Evolutionary conservation across 2,329 filamentous ascomycete genomes (phyloP).

Genomic region (Ophiostoma ulmi): DNA sequence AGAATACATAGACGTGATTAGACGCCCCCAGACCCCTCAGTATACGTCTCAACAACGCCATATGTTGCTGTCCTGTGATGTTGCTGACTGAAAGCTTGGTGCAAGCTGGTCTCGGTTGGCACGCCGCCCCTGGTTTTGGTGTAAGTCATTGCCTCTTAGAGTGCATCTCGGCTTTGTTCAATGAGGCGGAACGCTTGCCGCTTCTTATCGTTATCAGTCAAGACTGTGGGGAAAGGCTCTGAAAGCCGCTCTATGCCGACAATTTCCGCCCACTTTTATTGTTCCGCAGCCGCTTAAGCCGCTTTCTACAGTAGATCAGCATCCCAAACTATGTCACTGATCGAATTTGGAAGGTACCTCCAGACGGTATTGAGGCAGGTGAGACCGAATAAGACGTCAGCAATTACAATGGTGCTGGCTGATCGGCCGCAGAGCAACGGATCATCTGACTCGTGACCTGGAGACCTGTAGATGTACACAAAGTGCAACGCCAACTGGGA

Average conservation of each 20-base stretch:
- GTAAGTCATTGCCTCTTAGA: neutral
- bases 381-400: slow-evolving; percentile 5
- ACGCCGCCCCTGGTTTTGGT: neutral
- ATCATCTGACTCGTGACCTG: neutral
- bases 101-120: neutral
- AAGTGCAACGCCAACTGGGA: neutral
- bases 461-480: neutral
- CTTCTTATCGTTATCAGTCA: slow-evolving; percentile 23
- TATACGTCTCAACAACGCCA: neutral
- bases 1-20: neutral
- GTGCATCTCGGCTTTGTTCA: slow-evolving; percentile 25
- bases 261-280: slow-evolving; percentile 30
- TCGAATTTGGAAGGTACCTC: neutral
- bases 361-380: neutral
- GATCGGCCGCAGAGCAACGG: neutral
- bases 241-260: slow-evolving; percentile 31
- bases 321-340: neutral
- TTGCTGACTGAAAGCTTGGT: neutral
- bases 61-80: neutral
- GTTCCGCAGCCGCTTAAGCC: slow-evolving; percentile 4
- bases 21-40: neutral
- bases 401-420: neutral
- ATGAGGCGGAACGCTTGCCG: slow-evolving; percentile 24
- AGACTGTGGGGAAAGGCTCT: slow-evolving; percentile 16
- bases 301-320: neutral